phyloP scores from a whole-genome alignment of 2,329 filamentous ascomycete species.

The Hypoxylon sp. region DNA sequence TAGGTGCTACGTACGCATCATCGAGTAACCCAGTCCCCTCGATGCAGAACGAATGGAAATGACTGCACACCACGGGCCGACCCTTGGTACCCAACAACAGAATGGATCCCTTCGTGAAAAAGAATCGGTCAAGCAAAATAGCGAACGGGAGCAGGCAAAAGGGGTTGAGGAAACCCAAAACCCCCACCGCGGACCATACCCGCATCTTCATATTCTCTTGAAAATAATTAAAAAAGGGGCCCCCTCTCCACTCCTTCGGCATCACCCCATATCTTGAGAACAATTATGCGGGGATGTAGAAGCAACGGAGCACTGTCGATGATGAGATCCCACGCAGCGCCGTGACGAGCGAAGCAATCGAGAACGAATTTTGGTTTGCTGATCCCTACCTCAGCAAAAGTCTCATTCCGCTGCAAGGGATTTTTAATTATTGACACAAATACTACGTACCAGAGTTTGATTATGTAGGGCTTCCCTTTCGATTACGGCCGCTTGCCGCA shows the following conservation, averaged over 20 bases:
- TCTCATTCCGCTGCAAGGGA: slow-evolving; percentile 19
- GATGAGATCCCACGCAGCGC: slow-evolving; percentile 5
- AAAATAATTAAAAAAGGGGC: slow-evolving; percentile 16
- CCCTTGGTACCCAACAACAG: slow-evolving; percentile 27
- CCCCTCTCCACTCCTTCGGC: slow-evolving; percentile 32
- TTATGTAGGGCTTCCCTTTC: not conserved
- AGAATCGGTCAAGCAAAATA: slow-evolving; percentile 36
- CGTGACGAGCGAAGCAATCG: slow-evolving; percentile 5
- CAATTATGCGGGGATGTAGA: slow-evolving; percentile 37
- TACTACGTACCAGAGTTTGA: not conserved
- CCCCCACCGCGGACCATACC: slow-evolving; percentile 36
- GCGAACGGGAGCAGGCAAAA: slow-evolving; percentile 24
- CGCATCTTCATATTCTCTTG: slow-evolving; percentile 26
- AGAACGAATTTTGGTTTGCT: slow-evolving; percentile 23
- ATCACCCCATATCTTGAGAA: slow-evolving; percentile 33
- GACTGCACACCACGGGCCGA: slow-evolving; percentile 36
- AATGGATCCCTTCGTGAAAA: slow-evolving; percentile 5
- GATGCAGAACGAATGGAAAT: slow-evolving; percentile 25
- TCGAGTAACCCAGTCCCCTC: slow-evolving; percentile 20
- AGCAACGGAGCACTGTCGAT: slow-evolving; percentile 21
- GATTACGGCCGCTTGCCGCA: too few species aligned
- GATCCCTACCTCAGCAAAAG: slow-evolving; percentile 30
- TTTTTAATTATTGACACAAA: slow-evolving; percentile 5
- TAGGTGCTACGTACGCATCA: slow-evolving; percentile 17
- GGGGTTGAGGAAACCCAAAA: slow-evolving; percentile 11